Percentiles rank a stretch among this genome's conserved stretches.
phyloP scores from a whole-genome alignment of 257 asterid species.

The Sherardia arvensis region DNA sequence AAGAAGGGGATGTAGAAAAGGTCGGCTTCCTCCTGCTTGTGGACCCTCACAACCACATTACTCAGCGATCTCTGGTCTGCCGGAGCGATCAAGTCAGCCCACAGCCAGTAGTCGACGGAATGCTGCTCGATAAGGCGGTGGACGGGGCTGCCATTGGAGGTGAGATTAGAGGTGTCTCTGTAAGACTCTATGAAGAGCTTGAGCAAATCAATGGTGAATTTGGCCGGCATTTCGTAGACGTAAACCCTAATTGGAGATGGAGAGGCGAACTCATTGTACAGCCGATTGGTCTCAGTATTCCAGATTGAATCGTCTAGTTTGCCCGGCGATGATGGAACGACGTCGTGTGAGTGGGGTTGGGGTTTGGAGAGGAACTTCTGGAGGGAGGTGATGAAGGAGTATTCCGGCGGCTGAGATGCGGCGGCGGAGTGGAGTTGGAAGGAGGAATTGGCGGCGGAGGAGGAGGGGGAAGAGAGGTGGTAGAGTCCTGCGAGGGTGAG shows the following conservation, averaged over 20 bases:
- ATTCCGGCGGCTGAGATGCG: slow-evolving; percentile 37
- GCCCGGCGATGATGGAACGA: slow-evolving; percentile 18
- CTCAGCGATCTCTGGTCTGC: slow-evolving; percentile 63
- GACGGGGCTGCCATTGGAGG: slow-evolving; percentile 97
- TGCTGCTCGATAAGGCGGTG: slow-evolving; percentile 98
- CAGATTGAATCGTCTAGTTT: slow-evolving; percentile 50
- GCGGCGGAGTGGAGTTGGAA: slow-evolving; percentile 18
- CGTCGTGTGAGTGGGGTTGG: background rate
- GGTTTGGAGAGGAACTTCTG: slow-evolving; percentile 47
- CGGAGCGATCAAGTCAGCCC: slow-evolving; percentile 93
- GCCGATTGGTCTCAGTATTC: slow-evolving; percentile 43
- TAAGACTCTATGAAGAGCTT: slow-evolving; percentile 58
- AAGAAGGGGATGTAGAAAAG: slow-evolving; percentile 91
- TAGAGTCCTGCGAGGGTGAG: slow-evolving; percentile 39
- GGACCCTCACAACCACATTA: slow-evolving; percentile 69
- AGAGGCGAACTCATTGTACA: slow-evolving; percentile 29
- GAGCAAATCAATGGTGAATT: slow-evolving; percentile 88
- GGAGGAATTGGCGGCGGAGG: slow-evolving; percentile 20
- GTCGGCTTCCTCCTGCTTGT: slow-evolving; percentile 86
- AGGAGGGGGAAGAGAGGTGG: slow-evolving; percentile 44
- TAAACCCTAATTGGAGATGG: slow-evolving; percentile 52
- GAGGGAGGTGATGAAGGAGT: slow-evolving; percentile 72
- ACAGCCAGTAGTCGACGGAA: slow-evolving; percentile 92
- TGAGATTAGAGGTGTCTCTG: slow-evolving; percentile 58
- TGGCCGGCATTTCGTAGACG: slow-evolving; percentile 84